Percentiles rank a stretch among this genome's conserved stretches.
Evolutionary conservation across 2,329 filamentous ascomycete species (phyloP).

Genomic region (Pseudogymnoascus sp.): DNA sequence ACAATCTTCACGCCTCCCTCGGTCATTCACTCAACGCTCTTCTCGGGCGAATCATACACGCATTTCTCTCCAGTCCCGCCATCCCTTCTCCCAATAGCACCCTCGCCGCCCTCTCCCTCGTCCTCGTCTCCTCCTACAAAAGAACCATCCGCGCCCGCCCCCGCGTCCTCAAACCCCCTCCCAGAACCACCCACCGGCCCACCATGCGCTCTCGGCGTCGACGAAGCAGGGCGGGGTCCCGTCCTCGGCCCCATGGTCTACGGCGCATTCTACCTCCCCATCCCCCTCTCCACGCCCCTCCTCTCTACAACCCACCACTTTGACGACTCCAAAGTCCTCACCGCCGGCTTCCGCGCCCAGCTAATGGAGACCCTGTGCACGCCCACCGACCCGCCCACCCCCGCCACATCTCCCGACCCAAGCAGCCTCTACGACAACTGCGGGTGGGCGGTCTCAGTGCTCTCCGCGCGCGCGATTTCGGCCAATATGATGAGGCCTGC

Average conservation of each 20-base stretch:
- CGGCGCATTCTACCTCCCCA: constrained; percentile 66
- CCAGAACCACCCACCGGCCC: constrained; percentile 27
- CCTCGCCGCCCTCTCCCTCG: constrained; percentile 16
- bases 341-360: constrained; percentile 63
- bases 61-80: constrained; percentile 64
- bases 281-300: constrained; percentile 60
- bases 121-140: constrained; percentile 16
- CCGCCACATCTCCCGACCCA: not conserved
- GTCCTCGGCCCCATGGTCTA: constrained; percentile 80
- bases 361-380: constrained; percentile 67
- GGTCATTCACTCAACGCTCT: constrained; percentile 47
- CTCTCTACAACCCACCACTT: constrained; percentile 76
- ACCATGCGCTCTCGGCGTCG: constrained; percentile 75
- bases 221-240: constrained; percentile 88
- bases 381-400: constrained; percentile 26
- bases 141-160: constrained; percentile 25
- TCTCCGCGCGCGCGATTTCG: constrained; percentile 55
- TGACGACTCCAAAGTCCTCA: constrained; percentile 91
- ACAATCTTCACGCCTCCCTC: constrained; percentile 60
- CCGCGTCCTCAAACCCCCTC: constrained; percentile 18
- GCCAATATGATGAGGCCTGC: constrained; percentile 33
- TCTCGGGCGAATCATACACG: constrained; percentile 59
- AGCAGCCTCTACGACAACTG: constrained; percentile 53
- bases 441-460: constrained; percentile 74
- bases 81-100: constrained; percentile 39